These are phyloP conservation scores for Termitomyces sp. DNA, from an alignment of 768 basidiomycete genomes.

Conservation along the genomic window DNA sequence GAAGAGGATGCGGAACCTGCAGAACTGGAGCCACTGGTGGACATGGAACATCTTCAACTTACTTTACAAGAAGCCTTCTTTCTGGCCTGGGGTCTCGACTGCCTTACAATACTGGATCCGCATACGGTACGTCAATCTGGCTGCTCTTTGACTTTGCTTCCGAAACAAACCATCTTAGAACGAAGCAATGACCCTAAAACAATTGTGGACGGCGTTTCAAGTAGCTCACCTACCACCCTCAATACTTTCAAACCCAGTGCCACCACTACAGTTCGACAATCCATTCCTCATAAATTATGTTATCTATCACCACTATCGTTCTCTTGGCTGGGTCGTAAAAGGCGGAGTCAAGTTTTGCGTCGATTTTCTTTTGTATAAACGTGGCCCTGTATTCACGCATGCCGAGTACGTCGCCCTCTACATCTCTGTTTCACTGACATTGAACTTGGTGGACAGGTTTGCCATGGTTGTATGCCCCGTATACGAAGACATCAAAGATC, in stretches of 20 bases:
- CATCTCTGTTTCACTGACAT: background rate
- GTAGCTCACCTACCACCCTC: conserved; percentile 39
- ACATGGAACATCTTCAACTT: conserved; percentile 88
- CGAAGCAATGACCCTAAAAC: conserved; percentile 44
- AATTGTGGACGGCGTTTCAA: conserved; percentile 67
- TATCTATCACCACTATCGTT: conserved; percentile 91
- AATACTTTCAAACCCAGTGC: conserved; percentile 21
- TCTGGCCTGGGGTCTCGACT: conserved; percentile 77
- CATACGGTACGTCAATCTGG: conserved; percentile 44
- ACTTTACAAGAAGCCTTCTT: conserved; percentile 89
- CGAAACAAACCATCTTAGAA: conserved; percentile 29
- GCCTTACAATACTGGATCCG: conserved; percentile 64
- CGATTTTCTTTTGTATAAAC: conserved; percentile 90
- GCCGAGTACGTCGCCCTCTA: conserved; percentile 66
- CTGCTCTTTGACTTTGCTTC: background rate
- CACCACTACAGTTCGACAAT: conserved; percentile 66
- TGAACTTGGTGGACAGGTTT: conserved; percentile 48
- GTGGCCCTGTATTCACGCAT: conserved; percentile 92
- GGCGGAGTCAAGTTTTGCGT: conserved; percentile 96
- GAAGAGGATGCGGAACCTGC: conserved; percentile 28
- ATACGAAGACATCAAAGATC: conserved; percentile 80
- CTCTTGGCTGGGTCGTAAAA: conserved; percentile 95
- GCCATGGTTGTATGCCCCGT: conserved; percentile 86
- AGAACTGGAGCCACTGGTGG: conserved; percentile 46
- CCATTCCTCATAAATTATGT: conserved; percentile 89